Evolutionary conservation across 805 yeast species (phyloP).

Genomic region (Ogataea degrootiae): DNA sequence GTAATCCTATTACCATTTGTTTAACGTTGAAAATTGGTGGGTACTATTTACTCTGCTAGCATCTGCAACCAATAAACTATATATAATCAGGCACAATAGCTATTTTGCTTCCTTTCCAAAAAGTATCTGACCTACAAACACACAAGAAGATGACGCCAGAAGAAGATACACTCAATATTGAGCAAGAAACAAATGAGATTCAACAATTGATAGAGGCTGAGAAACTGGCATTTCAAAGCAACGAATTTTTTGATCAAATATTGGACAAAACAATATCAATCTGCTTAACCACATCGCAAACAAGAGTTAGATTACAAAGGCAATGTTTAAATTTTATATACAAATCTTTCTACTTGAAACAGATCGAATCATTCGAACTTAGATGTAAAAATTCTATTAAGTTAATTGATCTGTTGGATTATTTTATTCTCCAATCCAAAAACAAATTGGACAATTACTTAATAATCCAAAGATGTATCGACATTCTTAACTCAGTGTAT

Average conservation of each 20-base stretch:
- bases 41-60: no score
- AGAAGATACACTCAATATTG: background rate
- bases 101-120: no score
- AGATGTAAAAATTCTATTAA: constrained; percentile 17
- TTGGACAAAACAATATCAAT: constrained; percentile 21
- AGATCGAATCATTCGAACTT: constrained; percentile 17
- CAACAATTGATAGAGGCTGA: constrained; percentile 19
- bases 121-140: background rate
- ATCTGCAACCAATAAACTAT: no score
- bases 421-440: constrained; percentile 18
- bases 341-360: constrained; percentile 20
- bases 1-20: no score
- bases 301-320: constrained; percentile 13
- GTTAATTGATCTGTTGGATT: constrained; percentile 19
- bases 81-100: no score
- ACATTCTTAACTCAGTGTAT: constrained; percentile 36
- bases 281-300: constrained; percentile 12
- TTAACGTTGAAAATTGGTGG: no score
- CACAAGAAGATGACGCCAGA: background rate
- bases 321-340: constrained; percentile 23
- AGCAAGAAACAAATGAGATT: constrained; percentile 8
- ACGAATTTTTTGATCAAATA: constrained; percentile 15
- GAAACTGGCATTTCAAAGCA: constrained; percentile 17
- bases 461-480: constrained; percentile 26
- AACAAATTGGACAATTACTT: constrained; percentile 16